Evolutionary conservation across 1,284 basidiomycete genomes (phyloP).

Genomic region (Ganoderma boninense): DNA sequence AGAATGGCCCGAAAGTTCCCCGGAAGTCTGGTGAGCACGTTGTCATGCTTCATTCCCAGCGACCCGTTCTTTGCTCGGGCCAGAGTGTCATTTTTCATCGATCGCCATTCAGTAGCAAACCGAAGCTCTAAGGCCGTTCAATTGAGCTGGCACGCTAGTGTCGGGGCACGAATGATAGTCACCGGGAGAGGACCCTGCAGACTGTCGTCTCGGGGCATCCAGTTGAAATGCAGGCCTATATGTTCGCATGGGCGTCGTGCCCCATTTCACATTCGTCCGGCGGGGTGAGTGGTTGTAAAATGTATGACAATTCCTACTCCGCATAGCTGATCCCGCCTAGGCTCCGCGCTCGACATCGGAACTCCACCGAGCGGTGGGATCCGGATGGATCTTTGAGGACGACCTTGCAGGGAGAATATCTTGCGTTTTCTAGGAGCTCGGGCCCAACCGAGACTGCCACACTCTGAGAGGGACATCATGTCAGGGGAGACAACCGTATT

Average conservation of each 20-base stretch:
- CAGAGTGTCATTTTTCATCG: not conserved
- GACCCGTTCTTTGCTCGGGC: not conserved
- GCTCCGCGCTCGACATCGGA: not conserved
- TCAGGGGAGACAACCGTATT: not conserved
- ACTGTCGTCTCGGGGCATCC: not conserved
- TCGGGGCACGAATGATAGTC: not conserved
- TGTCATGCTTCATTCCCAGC: slow-evolving; percentile 36
- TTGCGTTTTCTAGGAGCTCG: not conserved
- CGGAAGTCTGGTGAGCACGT: slow-evolving; percentile 32
- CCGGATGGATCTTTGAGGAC: not conserved
- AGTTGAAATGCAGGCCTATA: not conserved
- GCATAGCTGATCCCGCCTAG: not conserved
- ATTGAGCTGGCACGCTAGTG: not conserved
- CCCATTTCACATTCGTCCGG: not conserved
- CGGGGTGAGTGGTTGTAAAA: not conserved
- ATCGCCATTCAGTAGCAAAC: not conserved
- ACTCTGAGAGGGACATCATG: not conserved
- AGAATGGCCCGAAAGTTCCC: slow-evolving; percentile 11
- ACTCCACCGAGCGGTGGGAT: not conserved
- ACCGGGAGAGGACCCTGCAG: not conserved
- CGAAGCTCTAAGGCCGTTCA: not conserved
- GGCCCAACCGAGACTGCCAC: not conserved
- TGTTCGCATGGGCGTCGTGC: not conserved
- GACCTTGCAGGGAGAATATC: not conserved
- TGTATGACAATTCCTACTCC: not conserved